phyloP scores from a whole-genome alignment of 352 stramenopile species.

The Plasmopara halstedii region DNA sequence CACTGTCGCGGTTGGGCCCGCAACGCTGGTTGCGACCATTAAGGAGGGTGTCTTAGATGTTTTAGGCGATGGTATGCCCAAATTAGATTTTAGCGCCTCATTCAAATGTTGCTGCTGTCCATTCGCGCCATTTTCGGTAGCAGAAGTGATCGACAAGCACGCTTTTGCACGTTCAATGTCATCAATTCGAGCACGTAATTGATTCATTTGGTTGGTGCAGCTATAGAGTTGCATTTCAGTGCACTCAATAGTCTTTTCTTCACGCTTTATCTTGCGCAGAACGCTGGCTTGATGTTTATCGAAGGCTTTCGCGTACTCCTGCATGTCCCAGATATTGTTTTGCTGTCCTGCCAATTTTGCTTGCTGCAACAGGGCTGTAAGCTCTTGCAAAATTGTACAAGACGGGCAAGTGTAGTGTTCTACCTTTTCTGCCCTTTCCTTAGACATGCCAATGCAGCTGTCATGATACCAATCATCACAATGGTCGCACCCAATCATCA shows the following conservation, averaged over 20 bases:
- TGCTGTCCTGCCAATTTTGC: slow-evolving; percentile 42
- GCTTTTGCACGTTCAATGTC: slow-evolving; percentile 61
- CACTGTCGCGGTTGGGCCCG: not conserved
- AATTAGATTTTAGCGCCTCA: slow-evolving; percentile 1
- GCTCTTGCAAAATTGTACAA: slow-evolving; percentile 88
- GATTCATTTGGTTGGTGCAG: slow-evolving; percentile 75
- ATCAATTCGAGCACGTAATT: slow-evolving; percentile 62
- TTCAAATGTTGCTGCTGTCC: slow-evolving; percentile 8
- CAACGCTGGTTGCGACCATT: slow-evolving; percentile 1
- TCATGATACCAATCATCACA: slow-evolving; percentile 89
- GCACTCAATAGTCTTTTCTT: slow-evolving; percentile 79
- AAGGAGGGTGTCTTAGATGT: not conserved
- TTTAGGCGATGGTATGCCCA: slow-evolving; percentile 4
- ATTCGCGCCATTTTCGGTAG: slow-evolving; percentile 7
- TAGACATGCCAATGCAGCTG: slow-evolving; percentile 85
- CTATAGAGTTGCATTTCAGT: slow-evolving; percentile 71
- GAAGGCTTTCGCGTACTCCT: slow-evolving; percentile 77
- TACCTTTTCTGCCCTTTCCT: slow-evolving; percentile 92
- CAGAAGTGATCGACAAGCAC: slow-evolving; percentile 33
- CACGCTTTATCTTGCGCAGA: slow-evolving; percentile 71
- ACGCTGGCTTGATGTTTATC: slow-evolving; percentile 74
- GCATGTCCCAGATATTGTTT: slow-evolving; percentile 70
- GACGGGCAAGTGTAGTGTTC: slow-evolving; percentile 94
- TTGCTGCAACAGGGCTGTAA: slow-evolving; percentile 50
- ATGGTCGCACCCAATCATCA: slow-evolving; percentile 86